Percentiles rank a stretch among this genome's conserved stretches.
Evolutionary conservation across 352 stramenopile species (phyloP).

Genomic region (Hyaloperonospora brassicae): DNA sequence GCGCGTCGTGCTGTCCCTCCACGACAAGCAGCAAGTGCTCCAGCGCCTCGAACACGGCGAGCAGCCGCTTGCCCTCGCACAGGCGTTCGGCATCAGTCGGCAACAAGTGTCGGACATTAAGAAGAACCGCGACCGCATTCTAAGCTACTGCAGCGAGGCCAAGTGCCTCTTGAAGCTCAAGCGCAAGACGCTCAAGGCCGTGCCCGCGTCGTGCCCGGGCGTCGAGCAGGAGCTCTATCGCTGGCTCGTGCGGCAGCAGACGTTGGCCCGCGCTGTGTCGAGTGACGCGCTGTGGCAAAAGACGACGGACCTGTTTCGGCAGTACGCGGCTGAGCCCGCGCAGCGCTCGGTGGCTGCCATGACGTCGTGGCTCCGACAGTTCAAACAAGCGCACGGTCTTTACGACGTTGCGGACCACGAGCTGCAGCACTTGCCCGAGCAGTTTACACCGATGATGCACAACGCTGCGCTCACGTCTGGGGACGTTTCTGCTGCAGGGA

Average conservation of each 20-base stretch:
- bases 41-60: constrained; percentile 61
- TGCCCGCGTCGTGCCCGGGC: constrained; percentile 60
- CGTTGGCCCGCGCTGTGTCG: constrained; percentile 38
- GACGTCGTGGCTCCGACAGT: constrained; percentile 55
- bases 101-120: constrained; percentile 85
- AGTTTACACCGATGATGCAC: constrained; percentile 60
- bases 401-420: constrained; percentile 37
- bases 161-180: constrained; percentile 64
- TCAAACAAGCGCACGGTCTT: constrained; percentile 58
- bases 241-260: constrained; percentile 69
- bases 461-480: constrained; percentile 12
- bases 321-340: constrained; percentile 41
- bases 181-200: constrained; percentile 65
- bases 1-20: constrained; percentile 74
- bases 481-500: neutral
- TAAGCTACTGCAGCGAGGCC: constrained; percentile 67
- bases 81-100: constrained; percentile 57
- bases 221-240: constrained; percentile 80
- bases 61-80: constrained; percentile 51
- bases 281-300: constrained; percentile 44
- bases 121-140: constrained; percentile 74
- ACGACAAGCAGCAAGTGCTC: constrained; percentile 80
- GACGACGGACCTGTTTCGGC: constrained; percentile 58
- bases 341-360: constrained; percentile 38
- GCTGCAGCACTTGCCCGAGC: constrained; percentile 37